Conservation (phyloP, 2,329 filamentous ascomycete genomes). For the Trichoderma sp. region DNA sequence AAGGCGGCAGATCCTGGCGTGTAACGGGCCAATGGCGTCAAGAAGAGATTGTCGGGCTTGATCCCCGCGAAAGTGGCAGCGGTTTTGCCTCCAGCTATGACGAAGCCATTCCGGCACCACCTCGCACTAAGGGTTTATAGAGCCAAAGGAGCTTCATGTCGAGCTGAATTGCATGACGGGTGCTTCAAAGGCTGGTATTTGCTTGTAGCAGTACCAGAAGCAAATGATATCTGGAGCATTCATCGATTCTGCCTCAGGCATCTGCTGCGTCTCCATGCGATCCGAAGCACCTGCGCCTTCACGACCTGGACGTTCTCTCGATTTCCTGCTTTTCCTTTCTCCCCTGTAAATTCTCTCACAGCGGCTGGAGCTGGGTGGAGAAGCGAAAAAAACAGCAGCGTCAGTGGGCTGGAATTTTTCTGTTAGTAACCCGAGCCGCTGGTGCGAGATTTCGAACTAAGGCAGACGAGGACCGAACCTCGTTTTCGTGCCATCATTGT, state of each 20-base stretch:
- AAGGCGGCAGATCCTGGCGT: constrained; percentile 1
- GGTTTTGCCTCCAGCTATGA: constrained; percentile 4
- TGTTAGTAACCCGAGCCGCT: constrained; percentile 24
- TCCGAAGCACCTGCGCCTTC: neutral
- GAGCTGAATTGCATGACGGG: no score
- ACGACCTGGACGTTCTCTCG: no score
- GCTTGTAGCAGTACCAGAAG: no score
- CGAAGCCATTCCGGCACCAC: neutral
- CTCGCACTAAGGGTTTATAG: no score
- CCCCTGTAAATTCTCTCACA: constrained; percentile 21
- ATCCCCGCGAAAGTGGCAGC: neutral
- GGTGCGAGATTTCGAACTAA: constrained; percentile 37
- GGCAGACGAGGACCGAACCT: constrained; percentile 17
- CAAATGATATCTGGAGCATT: neutral
- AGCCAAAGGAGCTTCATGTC: no score
- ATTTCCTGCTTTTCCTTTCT: neutral
- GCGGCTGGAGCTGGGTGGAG: constrained; percentile 21
- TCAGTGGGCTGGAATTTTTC: constrained; percentile 19
- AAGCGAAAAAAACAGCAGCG: constrained; percentile 12
- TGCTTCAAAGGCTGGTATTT: no score
- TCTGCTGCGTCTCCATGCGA: neutral
- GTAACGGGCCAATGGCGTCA: constrained; percentile 10
- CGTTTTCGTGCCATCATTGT: constrained; percentile 35
- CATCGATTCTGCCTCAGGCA: constrained; percentile 21
- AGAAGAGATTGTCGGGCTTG: neutral